phyloP scores from a whole-genome alignment of 768 basidiomycete species.

The Tremella fuciformis region DNA sequence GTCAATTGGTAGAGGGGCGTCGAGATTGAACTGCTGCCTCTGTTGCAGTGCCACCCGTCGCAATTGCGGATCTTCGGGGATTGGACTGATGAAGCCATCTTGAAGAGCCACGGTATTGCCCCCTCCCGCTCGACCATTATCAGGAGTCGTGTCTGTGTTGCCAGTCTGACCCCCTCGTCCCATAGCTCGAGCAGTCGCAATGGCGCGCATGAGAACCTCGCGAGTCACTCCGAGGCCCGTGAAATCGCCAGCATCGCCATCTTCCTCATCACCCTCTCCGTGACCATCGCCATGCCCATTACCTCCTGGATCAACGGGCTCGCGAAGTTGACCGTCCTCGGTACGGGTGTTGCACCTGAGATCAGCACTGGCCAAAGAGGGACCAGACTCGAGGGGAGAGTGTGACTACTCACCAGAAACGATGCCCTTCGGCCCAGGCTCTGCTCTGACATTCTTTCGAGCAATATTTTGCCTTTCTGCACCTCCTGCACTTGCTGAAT shows the following conservation, averaged over 20 bases:
- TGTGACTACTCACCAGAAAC: constrained; percentile 68
- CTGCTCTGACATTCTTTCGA: constrained; percentile 95
- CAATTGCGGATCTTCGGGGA: no score
- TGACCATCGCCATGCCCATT: constrained; percentile 7
- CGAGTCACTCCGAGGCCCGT: constrained; percentile 3
- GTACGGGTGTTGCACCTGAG: constrained; percentile 32
- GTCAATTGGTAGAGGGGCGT: no score
- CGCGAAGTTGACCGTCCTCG: constrained; percentile 17
- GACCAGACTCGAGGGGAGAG: no score
- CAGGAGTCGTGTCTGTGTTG: neutral
- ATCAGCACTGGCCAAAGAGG: neutral
- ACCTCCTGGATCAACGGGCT: constrained; percentile 14
- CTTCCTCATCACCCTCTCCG: constrained; percentile 26
- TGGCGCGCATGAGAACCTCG: neutral
- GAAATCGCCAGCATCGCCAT: constrained; percentile 17
- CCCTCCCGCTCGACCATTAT: neutral
- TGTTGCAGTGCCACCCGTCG: neutral
- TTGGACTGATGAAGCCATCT: no score
- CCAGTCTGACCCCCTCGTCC: neutral
- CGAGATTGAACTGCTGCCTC: neutral
- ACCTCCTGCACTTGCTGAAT: constrained; percentile 94
- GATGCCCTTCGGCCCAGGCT: constrained; percentile 93
- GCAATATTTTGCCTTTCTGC: constrained; percentile 97
- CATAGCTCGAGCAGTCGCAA: constrained; percentile 6
- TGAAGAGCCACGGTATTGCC: neutral